These are phyloP conservation scores for Saccharomyces cerevisiae DNA, from an alignment of 805 yeast species.

Conservation along the genomic window DNA sequence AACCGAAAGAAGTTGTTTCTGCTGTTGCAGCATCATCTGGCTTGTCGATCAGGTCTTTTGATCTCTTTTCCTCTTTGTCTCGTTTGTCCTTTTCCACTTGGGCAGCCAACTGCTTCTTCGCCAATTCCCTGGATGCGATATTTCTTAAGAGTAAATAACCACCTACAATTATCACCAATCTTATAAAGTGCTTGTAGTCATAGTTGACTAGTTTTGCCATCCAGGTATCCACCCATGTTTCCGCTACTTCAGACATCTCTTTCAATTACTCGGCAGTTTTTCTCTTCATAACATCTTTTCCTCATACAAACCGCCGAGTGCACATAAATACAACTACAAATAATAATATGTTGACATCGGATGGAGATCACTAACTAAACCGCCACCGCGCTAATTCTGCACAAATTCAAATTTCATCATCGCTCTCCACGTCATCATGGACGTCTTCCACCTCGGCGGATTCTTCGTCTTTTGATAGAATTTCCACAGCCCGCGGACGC, in stretches of 20 bases:
- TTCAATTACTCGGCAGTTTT: background rate
- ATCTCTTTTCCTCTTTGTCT: slow-evolving; percentile 28
- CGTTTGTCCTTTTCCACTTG: slow-evolving; percentile 28
- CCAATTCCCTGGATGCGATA: slow-evolving; percentile 48
- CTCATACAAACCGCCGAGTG: background rate
- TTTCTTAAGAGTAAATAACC: slow-evolving; percentile 55
- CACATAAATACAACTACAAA: background rate
- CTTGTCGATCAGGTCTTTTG: slow-evolving; percentile 30
- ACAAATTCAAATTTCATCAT: slow-evolving; percentile 36
- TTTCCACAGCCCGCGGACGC: slow-evolving; percentile 57
- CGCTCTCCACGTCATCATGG: slow-evolving; percentile 33
- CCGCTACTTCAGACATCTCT: background rate
- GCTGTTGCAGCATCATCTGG: slow-evolving; percentile 33
- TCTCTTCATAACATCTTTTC: background rate
- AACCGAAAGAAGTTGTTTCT: slow-evolving; percentile 49
- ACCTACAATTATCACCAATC: slow-evolving; percentile 44
- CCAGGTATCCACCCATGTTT: background rate
- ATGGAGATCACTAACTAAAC: background rate
- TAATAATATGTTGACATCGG: background rate
- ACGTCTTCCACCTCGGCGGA: slow-evolving; percentile 35
- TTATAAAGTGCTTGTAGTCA: slow-evolving; percentile 5
- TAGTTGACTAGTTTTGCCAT: background rate
- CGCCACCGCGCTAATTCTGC: background rate
- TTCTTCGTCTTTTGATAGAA: slow-evolving; percentile 44
- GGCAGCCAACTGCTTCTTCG: slow-evolving; percentile 48